phyloP scores from a whole-genome alignment of 164 flowering plant genomes.

The Taxillus chinensis region DNA sequence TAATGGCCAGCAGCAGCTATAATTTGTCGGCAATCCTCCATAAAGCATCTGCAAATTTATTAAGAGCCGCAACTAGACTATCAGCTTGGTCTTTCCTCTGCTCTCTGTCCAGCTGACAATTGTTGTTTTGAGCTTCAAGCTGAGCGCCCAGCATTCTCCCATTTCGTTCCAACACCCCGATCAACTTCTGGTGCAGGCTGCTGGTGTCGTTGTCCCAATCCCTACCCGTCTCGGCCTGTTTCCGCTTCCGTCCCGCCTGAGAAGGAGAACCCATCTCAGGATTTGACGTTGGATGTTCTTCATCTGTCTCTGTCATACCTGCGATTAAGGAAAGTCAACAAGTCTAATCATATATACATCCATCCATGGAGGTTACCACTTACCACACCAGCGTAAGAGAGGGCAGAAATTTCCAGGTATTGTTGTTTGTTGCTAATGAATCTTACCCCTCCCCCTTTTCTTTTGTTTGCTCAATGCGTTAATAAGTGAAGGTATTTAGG shows the following conservation, averaged over 20 bases:
- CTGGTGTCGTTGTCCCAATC: constrained; percentile 25
- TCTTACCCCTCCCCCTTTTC: too few relatives aligned
- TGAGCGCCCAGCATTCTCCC: constrained; percentile 49
- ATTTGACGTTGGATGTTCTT: constrained; percentile 28
- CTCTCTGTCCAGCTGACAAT: constrained; percentile 50
- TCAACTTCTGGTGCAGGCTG: constrained; percentile 36
- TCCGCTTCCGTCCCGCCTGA: constrained; percentile 53
- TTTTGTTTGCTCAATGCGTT: too few relatives aligned
- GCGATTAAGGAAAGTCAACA: constrained; percentile 8
- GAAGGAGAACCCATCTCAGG: constrained; percentile 47
- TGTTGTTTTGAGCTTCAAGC: constrained; percentile 63
- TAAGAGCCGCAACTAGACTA: constrained; percentile 53
- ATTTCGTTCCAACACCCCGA: constrained; percentile 54
- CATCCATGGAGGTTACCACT: neutral
- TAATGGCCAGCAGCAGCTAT: constrained; percentile 16
- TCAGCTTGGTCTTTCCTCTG: constrained; percentile 53
- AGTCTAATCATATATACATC: neutral
- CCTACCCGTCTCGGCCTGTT: neutral
- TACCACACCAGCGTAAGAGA: too few relatives aligned
- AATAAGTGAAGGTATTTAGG: too few relatives aligned
- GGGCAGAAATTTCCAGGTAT: too few relatives aligned
- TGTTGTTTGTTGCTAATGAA: too few relatives aligned
- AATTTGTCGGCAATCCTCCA: constrained; percentile 75
- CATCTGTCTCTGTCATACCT: constrained; percentile 27
- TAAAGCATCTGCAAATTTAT: constrained; percentile 76